Base-by-base conservation (phyloP, 1,284 basidiomycete genomes). In the Thelephora terrestris region DNA sequence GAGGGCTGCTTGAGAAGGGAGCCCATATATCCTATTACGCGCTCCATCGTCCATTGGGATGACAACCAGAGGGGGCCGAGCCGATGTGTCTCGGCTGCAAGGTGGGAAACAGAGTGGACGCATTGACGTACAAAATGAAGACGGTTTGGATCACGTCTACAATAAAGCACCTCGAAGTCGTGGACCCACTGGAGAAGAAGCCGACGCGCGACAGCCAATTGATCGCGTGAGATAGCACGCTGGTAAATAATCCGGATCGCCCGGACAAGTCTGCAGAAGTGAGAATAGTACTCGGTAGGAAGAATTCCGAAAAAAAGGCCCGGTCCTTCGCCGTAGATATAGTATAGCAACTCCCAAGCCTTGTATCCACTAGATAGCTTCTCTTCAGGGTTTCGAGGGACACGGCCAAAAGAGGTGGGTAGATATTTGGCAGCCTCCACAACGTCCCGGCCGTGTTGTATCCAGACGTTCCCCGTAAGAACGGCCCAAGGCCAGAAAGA, bases 371-470 rank as follows among this genome's bases (percentile, higher is more conserved):
- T 57, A 20, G 35, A 49, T 21, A 61, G 52, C 40, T 61, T 61
- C 36, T 59, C 49, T 1, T 50, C 56, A 37, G 50, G 46, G 39
- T 62, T 60, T 1, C 58, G 49, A 27, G 61, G 61, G 2, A 56
- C 52, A 5, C 50, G 52, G 39, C 55, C 57, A 49, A 56, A 61
- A 0, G 47, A 56, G 1, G 55, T 56, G 16, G 58, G 58, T 2
- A 59, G 50, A 39, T 55, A 55, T 14, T 47, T 27, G 0, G 34
- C 46, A 1, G 49, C 40, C 32, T 10, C 43, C 1, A 47, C 60
- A 23, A 64, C 57, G 1, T 29, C 35, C 12, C 35, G 7, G 2
- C 61, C 70, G 53, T 73, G 70, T n/a, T n/a, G n/a, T n/a, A n/a
- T n/a, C n/a, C n/a, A n/a, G n/a, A n/a, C n/a, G n/a, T n/a, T n/a